Base-by-base conservation (phyloP, 179 eudicot genomes). In the Spinacia oleracea region DNA sequence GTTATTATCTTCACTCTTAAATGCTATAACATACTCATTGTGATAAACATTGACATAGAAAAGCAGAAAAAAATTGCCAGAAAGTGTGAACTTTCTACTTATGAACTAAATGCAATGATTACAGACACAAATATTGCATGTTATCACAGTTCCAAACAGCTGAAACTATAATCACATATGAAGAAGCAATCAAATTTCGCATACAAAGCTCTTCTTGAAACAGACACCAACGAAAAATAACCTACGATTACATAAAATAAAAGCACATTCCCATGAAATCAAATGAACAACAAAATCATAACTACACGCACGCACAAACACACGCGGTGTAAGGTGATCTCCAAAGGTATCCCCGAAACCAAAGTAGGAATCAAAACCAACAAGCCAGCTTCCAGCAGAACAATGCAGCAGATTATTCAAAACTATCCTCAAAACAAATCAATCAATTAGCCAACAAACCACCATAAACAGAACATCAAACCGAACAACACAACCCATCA, bases 401-500 rank as follows among this genome's bases (percentile, higher is more conserved):
- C 55, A 45, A 70, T n/a, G 27, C 71, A 71, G 5, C 63, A 72
- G 11, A 35, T 7, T 38, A 38, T 35, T 16, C 4, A 66, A n/a
- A 66, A 18, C 6, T 9, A 66, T 45, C 63, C 75, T 48, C 59
- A 74, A 46, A 72, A 9, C 25, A 51, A 60, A 48, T 8, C 43
- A 23, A 58, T 45, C n/a, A n/a, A n/a, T n/a, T n/a, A 20, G 15
- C 45, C 25, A 62, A 9, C n/a, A 73, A 74, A 20, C 34, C 46
- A 48, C 29, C 77, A 23, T 23, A 58, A 43, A 46, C 50, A 81
- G 20, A 63, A 63, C 79, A 38, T 16, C 58, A 6, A 50, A 38
- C 68, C 23, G 32, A 65, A 59, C 64, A 74, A 77, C 18, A 16
- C 70, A 50, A 34, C 64, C 34, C 16, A 68, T 31, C 78, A 80